phyloP scores from a whole-genome alignment of 2,329 filamentous ascomycete species.

The Coleophoma cylindrospora region DNA sequence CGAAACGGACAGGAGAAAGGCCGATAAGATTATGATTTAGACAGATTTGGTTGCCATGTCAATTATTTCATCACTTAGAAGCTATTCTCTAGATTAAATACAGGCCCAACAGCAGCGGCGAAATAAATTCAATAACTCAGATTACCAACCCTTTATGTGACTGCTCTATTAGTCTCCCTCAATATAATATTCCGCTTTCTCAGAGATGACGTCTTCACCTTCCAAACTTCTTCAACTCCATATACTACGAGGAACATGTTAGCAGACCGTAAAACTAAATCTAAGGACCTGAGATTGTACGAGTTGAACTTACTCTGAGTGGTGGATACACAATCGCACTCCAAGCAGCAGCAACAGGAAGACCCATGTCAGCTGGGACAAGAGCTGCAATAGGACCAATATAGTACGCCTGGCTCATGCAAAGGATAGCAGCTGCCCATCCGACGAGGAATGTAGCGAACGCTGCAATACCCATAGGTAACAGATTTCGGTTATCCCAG shows the following conservation, averaged over 20 bases:
- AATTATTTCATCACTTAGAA: too few species aligned
- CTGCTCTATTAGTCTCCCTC: too few species aligned
- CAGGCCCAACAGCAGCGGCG: too few species aligned
- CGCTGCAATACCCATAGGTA: conserved; percentile 57
- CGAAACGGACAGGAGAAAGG: too few species aligned
- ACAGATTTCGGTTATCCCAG: conserved; percentile 51
- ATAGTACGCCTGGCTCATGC: conserved; percentile 65
- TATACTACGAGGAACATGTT: background rate
- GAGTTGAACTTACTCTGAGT: background rate
- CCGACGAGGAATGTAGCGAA: conserved; percentile 54
- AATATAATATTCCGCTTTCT: too few species aligned
- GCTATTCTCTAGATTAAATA: too few species aligned
- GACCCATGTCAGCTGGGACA: background rate
- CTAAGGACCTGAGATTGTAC: background rate
- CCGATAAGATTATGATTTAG: too few species aligned
- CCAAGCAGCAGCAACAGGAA: background rate
- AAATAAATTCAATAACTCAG: too few species aligned
- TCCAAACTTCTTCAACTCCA: background rate
- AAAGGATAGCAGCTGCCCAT: conserved; percentile 57
- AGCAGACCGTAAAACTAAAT: too few species aligned
- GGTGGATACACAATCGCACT: background rate
- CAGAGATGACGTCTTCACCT: background rate
- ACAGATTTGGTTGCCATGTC: too few species aligned
- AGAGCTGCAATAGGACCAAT: conserved; percentile 50
- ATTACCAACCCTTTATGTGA: too few species aligned